These are phyloP conservation scores for Curvularia hawaiiensis DNA, from an alignment of 2,329 filamentous ascomycete genomes.

Conservation along the genomic window DNA sequence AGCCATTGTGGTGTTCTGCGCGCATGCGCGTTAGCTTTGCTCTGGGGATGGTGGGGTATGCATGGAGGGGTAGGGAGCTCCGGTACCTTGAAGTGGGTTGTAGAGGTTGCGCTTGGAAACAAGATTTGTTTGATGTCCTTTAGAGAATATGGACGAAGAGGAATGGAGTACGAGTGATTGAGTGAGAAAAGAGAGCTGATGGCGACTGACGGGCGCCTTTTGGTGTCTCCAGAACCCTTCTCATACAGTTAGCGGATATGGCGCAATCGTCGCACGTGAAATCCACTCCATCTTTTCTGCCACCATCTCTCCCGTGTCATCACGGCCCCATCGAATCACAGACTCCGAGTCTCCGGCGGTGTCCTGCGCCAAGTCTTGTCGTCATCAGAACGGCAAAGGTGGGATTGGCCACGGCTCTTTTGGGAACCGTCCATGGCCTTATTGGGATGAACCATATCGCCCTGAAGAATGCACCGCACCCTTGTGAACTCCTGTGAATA, in stretches of 20 bases:
- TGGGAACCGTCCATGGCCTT: background rate
- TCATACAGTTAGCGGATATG: constrained; percentile 40
- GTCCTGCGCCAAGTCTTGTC: constrained; percentile 22
- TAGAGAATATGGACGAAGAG: background rate
- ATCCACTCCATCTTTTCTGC: constrained; percentile 36
- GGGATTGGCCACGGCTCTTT: background rate
- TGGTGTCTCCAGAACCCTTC: constrained; percentile 26
- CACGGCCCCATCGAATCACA: constrained; percentile 27
- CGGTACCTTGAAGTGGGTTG: constrained; percentile 15
- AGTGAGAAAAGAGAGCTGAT: background rate
- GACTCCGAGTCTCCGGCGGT: constrained; percentile 22
- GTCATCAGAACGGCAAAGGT: constrained; percentile 7
- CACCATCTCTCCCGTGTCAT: constrained; percentile 22
- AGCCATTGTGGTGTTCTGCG: constrained; percentile 34
- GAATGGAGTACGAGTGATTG: background rate
- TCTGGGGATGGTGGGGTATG: constrained; percentile 31
- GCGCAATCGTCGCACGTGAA: constrained; percentile 37
- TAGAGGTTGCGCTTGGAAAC: background rate
- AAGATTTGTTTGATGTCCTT: background rate
- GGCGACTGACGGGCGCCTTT: constrained; percentile 22
- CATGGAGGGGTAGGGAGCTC: constrained; percentile 5
- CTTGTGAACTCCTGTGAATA: too few species aligned
- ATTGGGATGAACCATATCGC: background rate
- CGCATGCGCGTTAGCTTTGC: constrained; percentile 19
- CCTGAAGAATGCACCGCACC: background rate